Evolutionary conservation across 2,329 filamentous ascomycete genomes (phyloP).

Genomic region (Colletotrichum endophyticum): DNA sequence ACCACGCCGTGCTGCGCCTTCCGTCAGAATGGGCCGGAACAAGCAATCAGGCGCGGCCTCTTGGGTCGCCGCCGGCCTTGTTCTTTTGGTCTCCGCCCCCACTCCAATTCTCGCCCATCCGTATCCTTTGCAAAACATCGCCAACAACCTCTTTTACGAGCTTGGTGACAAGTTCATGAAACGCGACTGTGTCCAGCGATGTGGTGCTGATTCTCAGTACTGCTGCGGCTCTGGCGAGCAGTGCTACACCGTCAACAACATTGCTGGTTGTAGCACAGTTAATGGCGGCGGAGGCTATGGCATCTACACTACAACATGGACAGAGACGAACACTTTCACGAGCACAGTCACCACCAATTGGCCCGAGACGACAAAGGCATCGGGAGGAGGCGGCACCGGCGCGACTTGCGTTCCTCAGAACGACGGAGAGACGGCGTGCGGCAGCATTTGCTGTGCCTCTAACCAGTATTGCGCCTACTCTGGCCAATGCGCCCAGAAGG

Average conservation of each 20-base stretch:
- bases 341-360: constrained; percentile 59
- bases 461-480: constrained; percentile 69
- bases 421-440: constrained; percentile 67
- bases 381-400: constrained; percentile 26
- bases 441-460: constrained; percentile 71
- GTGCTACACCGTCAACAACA: constrained; percentile 56
- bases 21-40: constrained; percentile 4
- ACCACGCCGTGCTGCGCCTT: constrained; percentile 26
- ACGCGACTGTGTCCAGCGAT: constrained; percentile 56
- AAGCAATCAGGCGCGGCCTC: constrained; percentile 5
- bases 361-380: constrained; percentile 48
- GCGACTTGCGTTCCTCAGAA: constrained; percentile 55
- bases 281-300: constrained; percentile 35
- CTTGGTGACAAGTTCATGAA: constrained; percentile 54
- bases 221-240: constrained; percentile 56
- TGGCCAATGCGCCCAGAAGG: constrained; percentile 60
- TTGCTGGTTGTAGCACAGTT: constrained; percentile 53
- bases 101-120: constrained; percentile 46
- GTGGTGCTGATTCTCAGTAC: constrained; percentile 59
- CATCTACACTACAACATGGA: constrained; percentile 64
- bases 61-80: constrained; percentile 32
- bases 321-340: constrained; percentile 63
- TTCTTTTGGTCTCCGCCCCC: constrained; percentile 42
- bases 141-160: constrained; percentile 51
- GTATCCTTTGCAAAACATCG: constrained; percentile 39